Evolutionary conservation across 352 stramenopile genomes (phyloP).

Genomic region (Blastocystis sp.): DNA sequence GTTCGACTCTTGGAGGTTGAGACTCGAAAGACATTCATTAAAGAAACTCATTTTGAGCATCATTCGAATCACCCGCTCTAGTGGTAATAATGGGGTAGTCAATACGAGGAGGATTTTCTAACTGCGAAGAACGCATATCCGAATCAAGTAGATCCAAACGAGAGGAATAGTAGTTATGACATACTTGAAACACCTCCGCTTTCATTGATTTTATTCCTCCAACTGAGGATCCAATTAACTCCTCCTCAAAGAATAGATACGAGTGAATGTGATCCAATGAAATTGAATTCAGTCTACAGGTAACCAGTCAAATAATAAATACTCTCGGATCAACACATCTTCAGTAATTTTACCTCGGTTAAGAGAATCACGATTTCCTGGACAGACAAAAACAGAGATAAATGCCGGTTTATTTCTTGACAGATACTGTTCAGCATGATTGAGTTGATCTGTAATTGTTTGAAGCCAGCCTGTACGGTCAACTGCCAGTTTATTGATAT

Average conservation of each 20-base stretch:
- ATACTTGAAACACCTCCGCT: constrained; percentile 12
- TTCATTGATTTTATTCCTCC: constrained; percentile 29
- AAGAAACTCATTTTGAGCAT: constrained; percentile 60
- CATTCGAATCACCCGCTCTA: constrained; percentile 33
- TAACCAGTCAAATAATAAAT: not conserved
- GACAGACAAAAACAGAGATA: constrained; percentile 29
- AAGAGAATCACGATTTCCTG: not conserved
- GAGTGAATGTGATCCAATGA: not conserved
- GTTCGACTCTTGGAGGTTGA: constrained; percentile 16
- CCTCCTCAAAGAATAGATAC: constrained; percentile 43
- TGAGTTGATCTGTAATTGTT: not conserved
- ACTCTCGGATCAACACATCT: constrained; percentile 26
- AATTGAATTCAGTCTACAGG: constrained; percentile 1
- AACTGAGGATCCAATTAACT: constrained; percentile 32
- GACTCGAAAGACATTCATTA: constrained; percentile 54
- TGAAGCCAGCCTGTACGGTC: not conserved
- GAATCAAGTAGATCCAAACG: constrained; percentile 35
- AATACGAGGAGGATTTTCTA: constrained; percentile 31
- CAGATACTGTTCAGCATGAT: not conserved
- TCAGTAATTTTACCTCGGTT: not conserved
- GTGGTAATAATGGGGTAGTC: not conserved
- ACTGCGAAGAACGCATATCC: not conserved
- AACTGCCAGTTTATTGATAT: not conserved
- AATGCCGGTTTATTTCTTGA: not conserved
- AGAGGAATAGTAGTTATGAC: constrained; percentile 33